A percentile compares a stretch with the other conserved stretches of the same genome.
phyloP scores from a whole-genome alignment of 768 basidiomycete genomes.

The Kwoniella botswanensis region DNA sequence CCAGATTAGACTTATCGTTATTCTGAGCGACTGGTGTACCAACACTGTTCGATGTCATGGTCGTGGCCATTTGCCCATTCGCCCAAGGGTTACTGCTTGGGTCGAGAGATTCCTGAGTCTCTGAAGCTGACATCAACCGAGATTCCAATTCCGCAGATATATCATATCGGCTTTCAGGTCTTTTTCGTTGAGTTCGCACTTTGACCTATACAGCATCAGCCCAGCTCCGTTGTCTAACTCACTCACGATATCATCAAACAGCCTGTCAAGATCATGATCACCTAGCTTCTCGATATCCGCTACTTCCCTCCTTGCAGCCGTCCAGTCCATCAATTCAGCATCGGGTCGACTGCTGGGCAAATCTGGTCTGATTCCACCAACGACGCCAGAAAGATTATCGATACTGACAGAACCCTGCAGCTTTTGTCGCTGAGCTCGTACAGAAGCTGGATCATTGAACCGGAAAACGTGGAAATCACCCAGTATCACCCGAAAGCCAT shows the following conservation, averaged over 20 bases:
- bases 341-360: slow-evolving; percentile 30
- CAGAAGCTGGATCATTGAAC: slow-evolving; percentile 65
- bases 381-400: slow-evolving; percentile 28
- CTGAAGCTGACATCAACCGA: slow-evolving; percentile 31
- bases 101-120: slow-evolving; percentile 43
- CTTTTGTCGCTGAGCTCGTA: slow-evolving; percentile 44
- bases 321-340: slow-evolving; percentile 75
- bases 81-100: slow-evolving; percentile 45
- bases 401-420: slow-evolving; percentile 36
- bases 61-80: slow-evolving; percentile 23
- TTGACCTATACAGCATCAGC: slow-evolving; percentile 36
- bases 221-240: slow-evolving; percentile 66
- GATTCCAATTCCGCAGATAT: slow-evolving; percentile 44
- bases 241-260: slow-evolving; percentile 92
- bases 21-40: slow-evolving; percentile 34
- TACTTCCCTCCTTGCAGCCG: slow-evolving; percentile 93
- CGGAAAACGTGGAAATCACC: slow-evolving; percentile 98
- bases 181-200: slow-evolving; percentile 45
- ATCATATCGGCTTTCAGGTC: slow-evolving; percentile 47
- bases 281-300: slow-evolving; percentile 89
- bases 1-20: slow-evolving; percentile 10
- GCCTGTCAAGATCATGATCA: slow-evolving; percentile 78
- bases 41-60: slow-evolving; percentile 37
- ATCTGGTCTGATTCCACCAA: slow-evolving; percentile 27
- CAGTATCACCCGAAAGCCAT: slow-evolving; percentile 95